Evolutionary conservation across 805 yeast species (phyloP).

Genomic region (Lipomyces anomalus): DNA sequence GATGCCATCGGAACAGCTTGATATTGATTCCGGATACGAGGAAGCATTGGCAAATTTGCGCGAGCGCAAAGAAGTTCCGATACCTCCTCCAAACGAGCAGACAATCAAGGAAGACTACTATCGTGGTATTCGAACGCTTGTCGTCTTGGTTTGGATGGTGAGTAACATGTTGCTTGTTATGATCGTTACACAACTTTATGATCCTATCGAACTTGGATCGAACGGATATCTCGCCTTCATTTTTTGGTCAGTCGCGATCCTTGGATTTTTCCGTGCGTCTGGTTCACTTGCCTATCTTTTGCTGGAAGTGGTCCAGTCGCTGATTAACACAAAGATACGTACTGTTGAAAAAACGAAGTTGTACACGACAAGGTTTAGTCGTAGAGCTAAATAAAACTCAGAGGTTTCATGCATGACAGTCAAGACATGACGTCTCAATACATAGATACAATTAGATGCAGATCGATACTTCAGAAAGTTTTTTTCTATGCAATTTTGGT

Average conservation of each 20-base stretch:
- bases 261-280: conserved; percentile 72
- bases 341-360: conserved; percentile 12
- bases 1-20: conserved; percentile 60
- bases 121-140: conserved; percentile 88
- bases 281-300: conserved; percentile 73
- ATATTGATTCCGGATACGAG: conserved; percentile 76
- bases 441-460: no score
- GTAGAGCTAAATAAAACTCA: no score
- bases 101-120: conserved; percentile 69
- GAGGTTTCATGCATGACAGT: no score
- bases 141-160: conserved; percentile 92
- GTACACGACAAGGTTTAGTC: no score
- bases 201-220: conserved; percentile 55
- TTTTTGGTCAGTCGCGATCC: conserved; percentile 85
- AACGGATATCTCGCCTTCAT: conserved; percentile 66
- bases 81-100: conserved; percentile 34
- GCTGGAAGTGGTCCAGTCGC: conserved; percentile 34
- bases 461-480: no score
- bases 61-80: conserved; percentile 58
- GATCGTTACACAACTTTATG: conserved; percentile 80
- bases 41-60: conserved; percentile 68
- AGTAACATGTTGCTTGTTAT: conserved; percentile 74
- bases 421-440: no score
- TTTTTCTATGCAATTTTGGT: no score
- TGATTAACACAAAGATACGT: conserved; percentile 20